A percentile compares a stretch with the other conserved stretches of the same genome.
phyloP scores from a whole-genome alignment of 78 protist species.

The Dictyostelium discoideum region DNA sequence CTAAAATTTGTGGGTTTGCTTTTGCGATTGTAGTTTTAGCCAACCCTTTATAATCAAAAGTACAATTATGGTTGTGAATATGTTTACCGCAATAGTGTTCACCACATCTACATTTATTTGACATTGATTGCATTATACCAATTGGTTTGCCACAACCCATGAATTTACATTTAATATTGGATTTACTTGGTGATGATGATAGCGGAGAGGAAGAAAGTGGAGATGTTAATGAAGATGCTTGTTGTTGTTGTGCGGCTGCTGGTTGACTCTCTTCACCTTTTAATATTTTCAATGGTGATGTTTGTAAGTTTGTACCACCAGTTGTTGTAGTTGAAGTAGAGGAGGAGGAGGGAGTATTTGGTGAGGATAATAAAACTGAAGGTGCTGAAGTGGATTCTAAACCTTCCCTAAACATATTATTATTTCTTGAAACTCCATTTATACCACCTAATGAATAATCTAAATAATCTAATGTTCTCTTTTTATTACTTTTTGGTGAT shows the following conservation, averaged over 20 bases:
- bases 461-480: constrained; percentile 18
- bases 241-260: not conserved
- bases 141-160: constrained; percentile 24
- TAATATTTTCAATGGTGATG: constrained; percentile 21
- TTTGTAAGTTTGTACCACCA: not conserved
- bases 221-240: not conserved
- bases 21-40: constrained; percentile 59
- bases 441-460: not conserved
- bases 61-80: constrained; percentile 59
- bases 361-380: not conserved
- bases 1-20: constrained; percentile 76
- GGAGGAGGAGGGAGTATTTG: not conserved
- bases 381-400: not conserved
- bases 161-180: constrained; percentile 20
- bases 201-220: constrained; percentile 5
- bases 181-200: constrained; percentile 28
- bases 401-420: not conserved
- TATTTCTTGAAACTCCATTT: not conserved
- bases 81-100: constrained; percentile 55
- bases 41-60: constrained; percentile 56
- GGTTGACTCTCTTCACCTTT: not conserved
- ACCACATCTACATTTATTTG: constrained; percentile 67
- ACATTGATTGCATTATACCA: constrained; percentile 13
- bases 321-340: not conserved
- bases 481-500: constrained; percentile 14